Base-by-base conservation (phyloP, 208 protist species). In the Phytomonas francai region DNA sequence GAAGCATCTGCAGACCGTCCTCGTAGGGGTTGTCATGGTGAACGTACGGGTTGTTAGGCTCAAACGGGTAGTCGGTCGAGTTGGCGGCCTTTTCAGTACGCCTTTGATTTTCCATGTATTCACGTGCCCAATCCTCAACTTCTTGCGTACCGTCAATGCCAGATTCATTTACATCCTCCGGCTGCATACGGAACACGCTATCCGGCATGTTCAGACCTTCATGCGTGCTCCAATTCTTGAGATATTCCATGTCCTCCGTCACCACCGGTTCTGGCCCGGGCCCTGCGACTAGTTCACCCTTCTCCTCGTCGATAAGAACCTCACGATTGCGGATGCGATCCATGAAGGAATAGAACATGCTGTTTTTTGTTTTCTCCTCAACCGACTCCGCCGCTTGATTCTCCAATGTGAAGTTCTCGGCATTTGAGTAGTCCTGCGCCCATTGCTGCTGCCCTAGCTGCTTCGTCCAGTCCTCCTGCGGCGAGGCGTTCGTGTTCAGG, bases 11-110 rank as follows among this genome's bases (percentile, higher is more conserved):
- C 63, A 75, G 73, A 12, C 87, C 91, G 70, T 95, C 85, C 65
- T 84, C 63, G 65, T 90, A 88, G 7, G 91, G 83, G 9, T 81
- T 76, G 49, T 88, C 85, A 70, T 88, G 80, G 67, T 83, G 81
- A 64, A 92, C 61, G 76, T 96, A 95, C 65, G 85, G 83, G 74
- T 96, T 96, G 72, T 93, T 93, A 8, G 83, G 77, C 69, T 93
- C 86, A 69, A 96, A 95, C 27, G 89, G 85, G 73, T 96, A 96
- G 70, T 93, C 85, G 54, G 80, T 88, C 56, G 74, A 81, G 77
- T 94, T 87, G 58, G 82, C 75, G 19, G 45, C 36, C 19, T 79
- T 29, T 33, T 85, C 65, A 60, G 78, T 30, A 8, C 61, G 74
- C 59, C 85, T 71, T 73, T 90, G 87, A 79, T 88, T 86, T 65